Conservation (phyloP, 768 basidiomycete genomes). For the Termitomyces sp. region DNA sequence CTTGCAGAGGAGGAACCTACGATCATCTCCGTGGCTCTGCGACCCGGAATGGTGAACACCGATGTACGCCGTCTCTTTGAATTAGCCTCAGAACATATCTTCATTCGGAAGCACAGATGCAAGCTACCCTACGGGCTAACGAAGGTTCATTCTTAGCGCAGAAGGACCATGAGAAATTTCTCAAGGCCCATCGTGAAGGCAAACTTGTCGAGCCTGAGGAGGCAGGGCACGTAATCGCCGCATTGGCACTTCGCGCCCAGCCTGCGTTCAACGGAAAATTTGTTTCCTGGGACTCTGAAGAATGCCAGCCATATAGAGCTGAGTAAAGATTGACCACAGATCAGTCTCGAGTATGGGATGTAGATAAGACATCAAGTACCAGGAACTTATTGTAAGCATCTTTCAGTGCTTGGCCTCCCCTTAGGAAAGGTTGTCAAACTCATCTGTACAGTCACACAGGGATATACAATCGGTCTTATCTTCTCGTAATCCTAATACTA, state of each 20-base stretch:
- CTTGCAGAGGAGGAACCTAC: conserved; percentile 80
- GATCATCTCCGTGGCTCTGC: conserved; percentile 67
- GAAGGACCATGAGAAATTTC: conserved; percentile 51
- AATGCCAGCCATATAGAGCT: conserved; percentile 50
- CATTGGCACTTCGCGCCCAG: conserved; percentile 61
- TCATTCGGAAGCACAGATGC: conserved; percentile 56
- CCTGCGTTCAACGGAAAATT: conserved; percentile 68
- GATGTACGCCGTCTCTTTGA: conserved; percentile 38
- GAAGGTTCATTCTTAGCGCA: conserved; percentile 49
- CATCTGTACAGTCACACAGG: no score
- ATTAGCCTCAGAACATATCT: not conserved
- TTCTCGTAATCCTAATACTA: not conserved
- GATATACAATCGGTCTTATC: not conserved
- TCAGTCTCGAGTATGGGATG: no score
- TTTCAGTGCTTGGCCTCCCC: no score
- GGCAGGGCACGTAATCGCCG: conserved; percentile 75
- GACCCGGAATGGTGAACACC: conserved; percentile 89
- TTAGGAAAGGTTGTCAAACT: no score
- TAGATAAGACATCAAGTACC: no score
- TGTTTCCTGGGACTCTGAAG: conserved; percentile 73
- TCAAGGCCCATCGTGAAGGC: conserved; percentile 53
- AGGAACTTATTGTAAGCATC: no score
- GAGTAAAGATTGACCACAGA: not conserved
- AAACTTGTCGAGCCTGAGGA: conserved; percentile 71
- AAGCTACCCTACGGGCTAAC: conserved; percentile 44